Evolutionary conservation across 75 land plant species (phyloP).

Genomic region (Adiantum capillusveneris): DNA sequence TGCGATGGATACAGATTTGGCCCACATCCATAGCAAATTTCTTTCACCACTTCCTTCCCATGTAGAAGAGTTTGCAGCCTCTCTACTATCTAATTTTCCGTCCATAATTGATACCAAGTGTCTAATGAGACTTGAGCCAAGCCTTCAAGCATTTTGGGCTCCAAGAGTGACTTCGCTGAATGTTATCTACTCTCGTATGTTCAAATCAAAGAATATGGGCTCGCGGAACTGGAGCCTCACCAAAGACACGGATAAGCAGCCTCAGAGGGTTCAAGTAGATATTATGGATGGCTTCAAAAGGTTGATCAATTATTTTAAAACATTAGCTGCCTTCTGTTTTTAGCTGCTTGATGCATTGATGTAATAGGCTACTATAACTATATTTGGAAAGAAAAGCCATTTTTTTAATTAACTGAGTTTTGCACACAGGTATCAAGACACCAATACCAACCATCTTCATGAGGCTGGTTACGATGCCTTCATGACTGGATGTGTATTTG

Average conservation of each 20-base stretch:
- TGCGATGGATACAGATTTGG: slow-evolving; percentile 44
- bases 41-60: slow-evolving; percentile 61
- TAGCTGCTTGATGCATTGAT: too few relatives aligned
- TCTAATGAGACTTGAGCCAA: slow-evolving; percentile 38
- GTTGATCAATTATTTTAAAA: neutral
- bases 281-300: slow-evolving; percentile 17
- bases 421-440: neutral
- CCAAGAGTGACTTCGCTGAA: slow-evolving; percentile 65
- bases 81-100: slow-evolving; percentile 57
- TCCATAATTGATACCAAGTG: slow-evolving; percentile 79
- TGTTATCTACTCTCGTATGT: slow-evolving; percentile 48
- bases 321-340: neutral
- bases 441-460: slow-evolving; percentile 24
- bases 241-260: neutral
- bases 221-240: neutral
- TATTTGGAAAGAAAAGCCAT: neutral
- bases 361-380: too few relatives aligned
- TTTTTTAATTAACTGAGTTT: neutral
- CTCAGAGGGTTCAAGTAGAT: slow-evolving; percentile 15
- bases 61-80: slow-evolving; percentile 45
- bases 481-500: slow-evolving; percentile 92
- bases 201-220: slow-evolving; percentile 19
- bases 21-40: slow-evolving; percentile 77
- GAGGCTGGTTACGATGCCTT: slow-evolving; percentile 99
- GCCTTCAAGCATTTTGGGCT: slow-evolving; percentile 35